phyloP scores from a whole-genome alignment of 441 rosid genomes.

The Eutrema salsugineum region DNA sequence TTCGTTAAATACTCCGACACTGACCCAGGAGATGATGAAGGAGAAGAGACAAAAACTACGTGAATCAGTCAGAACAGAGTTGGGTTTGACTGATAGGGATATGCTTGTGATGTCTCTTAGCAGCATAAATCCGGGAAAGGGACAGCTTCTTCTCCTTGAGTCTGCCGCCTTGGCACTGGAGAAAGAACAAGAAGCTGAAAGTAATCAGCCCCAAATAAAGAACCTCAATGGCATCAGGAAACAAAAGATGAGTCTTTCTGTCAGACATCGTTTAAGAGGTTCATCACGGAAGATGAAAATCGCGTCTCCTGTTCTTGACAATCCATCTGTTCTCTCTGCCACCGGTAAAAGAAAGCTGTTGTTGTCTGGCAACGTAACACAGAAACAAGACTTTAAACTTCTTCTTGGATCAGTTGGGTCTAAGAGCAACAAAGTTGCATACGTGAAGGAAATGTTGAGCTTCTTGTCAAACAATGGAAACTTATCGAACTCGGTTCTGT shows the following conservation, averaged over 20 bases:
- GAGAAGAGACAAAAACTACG: conserved; percentile 59
- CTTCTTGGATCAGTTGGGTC: conserved; percentile 98
- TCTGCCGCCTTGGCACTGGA: conserved; percentile 50
- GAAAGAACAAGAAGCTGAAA: conserved; percentile 27
- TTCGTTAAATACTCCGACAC: conserved; percentile 68
- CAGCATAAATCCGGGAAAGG: conserved; percentile 91
- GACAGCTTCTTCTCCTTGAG: conserved; percentile 88
- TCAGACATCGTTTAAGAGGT: conserved; percentile 62
- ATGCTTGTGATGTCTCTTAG: conserved; percentile 90
- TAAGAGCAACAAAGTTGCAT: conserved; percentile 87
- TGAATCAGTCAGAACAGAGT: conserved; percentile 67
- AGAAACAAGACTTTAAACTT: conserved; percentile 54
- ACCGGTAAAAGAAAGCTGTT: conserved; percentile 29
- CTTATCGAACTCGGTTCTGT: conserved; percentile 64
- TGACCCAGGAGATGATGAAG: conserved; percentile 59
- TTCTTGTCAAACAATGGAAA: conserved; percentile 57
- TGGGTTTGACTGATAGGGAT: conserved; percentile 69
- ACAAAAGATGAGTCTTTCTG: conserved; percentile 36
- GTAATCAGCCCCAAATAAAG: conserved; percentile 32
- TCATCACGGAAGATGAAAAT: conserved; percentile 43
- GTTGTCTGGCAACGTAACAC: conserved; percentile 33
- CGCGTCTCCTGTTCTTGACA: conserved; percentile 24
- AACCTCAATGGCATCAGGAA: conserved; percentile 31
- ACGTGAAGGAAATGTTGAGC: conserved; percentile 65
- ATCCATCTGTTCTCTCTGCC: conserved; percentile 29